Evolutionary conservation across 805 yeast species (phyloP), one percentile per base, ranked within the genome.

Genomic region (Cyberlindnera meyerae): DNA sequence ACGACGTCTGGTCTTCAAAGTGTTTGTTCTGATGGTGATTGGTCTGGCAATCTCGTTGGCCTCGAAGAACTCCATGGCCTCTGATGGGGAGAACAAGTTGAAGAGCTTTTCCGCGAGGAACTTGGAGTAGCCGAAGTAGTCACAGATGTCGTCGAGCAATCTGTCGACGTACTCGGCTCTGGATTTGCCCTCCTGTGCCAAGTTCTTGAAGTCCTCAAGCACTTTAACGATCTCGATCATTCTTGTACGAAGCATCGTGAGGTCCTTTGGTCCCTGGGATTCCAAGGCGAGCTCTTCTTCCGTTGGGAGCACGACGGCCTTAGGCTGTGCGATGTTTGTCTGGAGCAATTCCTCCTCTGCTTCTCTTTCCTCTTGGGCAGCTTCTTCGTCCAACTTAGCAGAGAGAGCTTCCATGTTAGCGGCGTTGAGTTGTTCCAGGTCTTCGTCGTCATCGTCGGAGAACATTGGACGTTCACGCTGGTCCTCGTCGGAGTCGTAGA

Each of bases 1-100:
- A 61, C 98, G 77, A 60, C 98, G 82, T 65, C 96, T 81, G 5
- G 97, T 84, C 55, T 82, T 85, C 47, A 93, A 70, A 13, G 98
- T 93, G 63, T 93, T 93, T n/a, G 98, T 89, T 71, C 99, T 82
- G 52, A 93, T 89, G 15, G 97, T 93, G 40, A 93, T 73, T 33
- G 99, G 99, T 61, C 99, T 77, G 22, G 95, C 83, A 39, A 90
- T 85, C 66, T 93, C 99, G 64, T 93, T 93, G 24, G 98, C 97
- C 68, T 93, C 99, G 52, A 93, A 93, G 57, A 93, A 93, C 63
- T 93, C 99, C 73, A 93, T 75, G 11, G 98, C 97, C 68, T 93
- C 99, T 9, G 93, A 73, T 27, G 97, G 97, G 14, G 94, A 77
- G 59, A 93, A 93, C 43, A 93, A 69, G 52, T 89, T 78, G 70